Base-by-base conservation (phyloP, 2,329 filamentous ascomycete species). In the Sclerotinia sclerotiorum region DNA sequence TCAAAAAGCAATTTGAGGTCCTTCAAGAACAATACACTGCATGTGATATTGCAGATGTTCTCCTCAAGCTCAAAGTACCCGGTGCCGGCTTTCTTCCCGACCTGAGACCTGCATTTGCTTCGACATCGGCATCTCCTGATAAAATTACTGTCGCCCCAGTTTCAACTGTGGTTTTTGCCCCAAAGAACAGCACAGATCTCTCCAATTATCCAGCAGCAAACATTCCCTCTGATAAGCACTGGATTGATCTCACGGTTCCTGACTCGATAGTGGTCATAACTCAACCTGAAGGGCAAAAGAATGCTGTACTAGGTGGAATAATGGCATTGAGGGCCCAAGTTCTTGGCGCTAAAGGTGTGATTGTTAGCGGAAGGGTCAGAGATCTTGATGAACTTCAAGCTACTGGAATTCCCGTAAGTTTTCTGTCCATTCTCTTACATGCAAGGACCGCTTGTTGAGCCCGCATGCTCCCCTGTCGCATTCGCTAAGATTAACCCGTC, bases 221-320 rank as follows among this genome's bases (percentile, higher is more conserved):
- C 67, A 84, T 91, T 57, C 85, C 87, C 0, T 73, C 80, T 4
- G 84, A 82, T 10, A 84, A 82, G 8, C 90, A 92, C 73, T 93
- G 88, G 84, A 88, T 88, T 49, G 91, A 94, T 78, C 79, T 86
- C 54, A 84, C 86, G 1, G 79, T 85, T 35, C 80, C 83, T 0
- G 84, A 82, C 10, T 89, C 87, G 1, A 83, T 93, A 65, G 85
- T 88, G 5, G 80, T 93, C 5, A 83, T 93, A 69, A 85, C 86
- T 70, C 90, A 93, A 74, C 88, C 90, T 0, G 74, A 81, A 0
- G 83, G 82, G 0, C 89, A 92, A 76, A 83, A 83, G 64, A 92
- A 90, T 78, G 90, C 90, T 7, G 84, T 91, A 10, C 84, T 91
- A 7, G 91, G 91, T n/a, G 90, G 90, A 24, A 91, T 93, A 72